Evolutionary conservation across 2,329 filamentous ascomycete species (phyloP), one percentile per base, ranked within the genome.

Genomic region (Fusarium duplospermum): DNA sequence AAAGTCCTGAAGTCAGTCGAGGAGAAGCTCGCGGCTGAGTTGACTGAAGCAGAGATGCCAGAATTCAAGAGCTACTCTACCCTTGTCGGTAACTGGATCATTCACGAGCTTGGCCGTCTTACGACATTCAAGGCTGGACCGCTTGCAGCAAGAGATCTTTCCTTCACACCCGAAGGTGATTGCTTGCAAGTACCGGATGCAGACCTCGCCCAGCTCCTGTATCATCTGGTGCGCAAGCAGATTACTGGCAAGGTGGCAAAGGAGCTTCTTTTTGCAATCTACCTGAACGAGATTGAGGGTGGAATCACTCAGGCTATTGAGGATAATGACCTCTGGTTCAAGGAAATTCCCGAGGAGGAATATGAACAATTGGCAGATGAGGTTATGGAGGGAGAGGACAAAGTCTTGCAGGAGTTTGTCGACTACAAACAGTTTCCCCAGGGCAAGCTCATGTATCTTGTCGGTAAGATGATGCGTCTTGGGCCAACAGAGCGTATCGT

Each of bases 91-190:
- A 92, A 92, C 77, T 92, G 90, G 93, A 91, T 93, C 54, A 86
- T 95, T 33, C 93, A 95, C 77, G 93, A 95, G 77, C 86, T 95
- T 4, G 93, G 93, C 9, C 91, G 92, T 2, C 83, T 94, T 13
- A 90, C 89, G 14, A 87, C 89, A 1, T 88, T 89, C 70, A 83
- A 84, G 73, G 78, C 82, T 47, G 76, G 81, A 36, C 71, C 81
- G 2, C 71, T 82, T 18, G 80, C 80, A 18, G 73, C 76, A 6
- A 76, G 79, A 13, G 81, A 83, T 35, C 70, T 83, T n/a, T 72
- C 66, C 6, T 84, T 88, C 69, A 86, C 86, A 0, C 75, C 83
- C 3, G 83, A 87, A 3, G 88, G 88, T 6, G 82, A 86, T 27
- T 89, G 86, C 70, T 67, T 73, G 11, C 83, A 85, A 35, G 83